Conservation (phyloP, 2,329 filamentous ascomycete genomes). For the Neoscytalidium dimidiatum region DNA sequence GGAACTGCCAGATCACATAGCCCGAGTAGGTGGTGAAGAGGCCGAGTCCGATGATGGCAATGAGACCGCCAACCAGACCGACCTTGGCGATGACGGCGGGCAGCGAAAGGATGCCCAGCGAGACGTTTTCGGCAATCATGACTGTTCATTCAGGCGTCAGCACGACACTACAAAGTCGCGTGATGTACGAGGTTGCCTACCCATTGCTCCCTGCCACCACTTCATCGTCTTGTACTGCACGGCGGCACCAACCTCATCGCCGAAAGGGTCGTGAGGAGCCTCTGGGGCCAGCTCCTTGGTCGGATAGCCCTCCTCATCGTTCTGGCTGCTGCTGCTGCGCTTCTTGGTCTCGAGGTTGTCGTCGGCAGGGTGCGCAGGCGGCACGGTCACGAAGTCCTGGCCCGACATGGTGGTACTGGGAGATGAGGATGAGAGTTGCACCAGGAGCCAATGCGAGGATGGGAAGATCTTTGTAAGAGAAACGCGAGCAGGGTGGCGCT, state of each 20-base stretch:
- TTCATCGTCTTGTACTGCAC: slow-evolving; percentile 55
- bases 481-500: neutral
- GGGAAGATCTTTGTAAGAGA: slow-evolving; percentile 10
- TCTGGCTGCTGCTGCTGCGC: neutral
- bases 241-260: slow-evolving; percentile 37
- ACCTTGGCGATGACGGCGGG: slow-evolving; percentile 49
- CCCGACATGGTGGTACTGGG: neutral
- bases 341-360: slow-evolving; percentile 18
- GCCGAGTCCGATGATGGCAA: slow-evolving; percentile 52
- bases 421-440: neutral
- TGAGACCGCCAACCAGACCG: slow-evolving; percentile 49
- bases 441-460: neutral
- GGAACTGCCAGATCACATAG: slow-evolving; percentile 63
- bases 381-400: neutral
- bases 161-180: slow-evolving; percentile 32
- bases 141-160: slow-evolving; percentile 21
- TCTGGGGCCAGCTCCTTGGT: neutral
- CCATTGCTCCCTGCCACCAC: slow-evolving; percentile 40
- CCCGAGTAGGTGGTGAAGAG: slow-evolving; percentile 63
- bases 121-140: slow-evolving; percentile 62
- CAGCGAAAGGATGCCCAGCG: slow-evolving; percentile 49
- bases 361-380: slow-evolving; percentile 13
- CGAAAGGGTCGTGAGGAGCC: slow-evolving; percentile 23
- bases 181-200: neutral
- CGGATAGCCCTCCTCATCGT: neutral